Base-by-base conservation (phyloP, 176 grass and related monocot genomes). In the Stipa capillata region DNA sequence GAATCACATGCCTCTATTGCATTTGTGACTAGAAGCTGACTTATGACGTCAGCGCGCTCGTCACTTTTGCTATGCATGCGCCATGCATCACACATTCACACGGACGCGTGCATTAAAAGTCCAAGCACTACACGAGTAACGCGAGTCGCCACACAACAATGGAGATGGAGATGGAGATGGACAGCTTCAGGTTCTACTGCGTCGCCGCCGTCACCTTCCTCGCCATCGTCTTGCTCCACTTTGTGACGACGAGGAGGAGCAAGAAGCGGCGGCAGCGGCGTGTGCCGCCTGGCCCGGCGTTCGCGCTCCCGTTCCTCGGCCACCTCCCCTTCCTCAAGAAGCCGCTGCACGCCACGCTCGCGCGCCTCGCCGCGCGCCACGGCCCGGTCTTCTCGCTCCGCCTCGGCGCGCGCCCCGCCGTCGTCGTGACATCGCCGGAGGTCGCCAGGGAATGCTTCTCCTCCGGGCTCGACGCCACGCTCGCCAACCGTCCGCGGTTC, bases 371-470 rank as follows among this genome's bases (percentile, higher is more conserved):
- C 12, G 54, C 49, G 28, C 60, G 55, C 27, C 32, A 91, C 8
- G 86, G 94, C 43, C 88, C 91, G 4, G 6, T 93, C 27, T 72
- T 93, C 52, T 55, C 67, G 4, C 73, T 97, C 64, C 88, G 78
- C 21, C 68, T 93, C 47, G 90, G 88, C 4, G 80, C 50, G 8
- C 90, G 83, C 29, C n/a, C n/a, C 15, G 80, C 85, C 55, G 80
- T 93, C 55, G 59, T 93, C 47, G 80, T 97, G 21, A 68, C 90
- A 29, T 87, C 90, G 1, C 6, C 64, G 18, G 56, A 47, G 0
- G 5, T 34, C 33, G 84, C 85, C 52, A 79, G 51, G 51, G 83
- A 91, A 39, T 91, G 88, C 81, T 93, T 93, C 94, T 89, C 83
- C 8, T 89, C 83, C 9, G 82, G 51, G 24, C 45, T 89, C 42